A percentile compares a stretch with the other conserved stretches of the same genome.
Evolutionary conservation across 2,329 filamentous ascomycete species (phyloP).

Genomic region (Neonectria punicea): DNA sequence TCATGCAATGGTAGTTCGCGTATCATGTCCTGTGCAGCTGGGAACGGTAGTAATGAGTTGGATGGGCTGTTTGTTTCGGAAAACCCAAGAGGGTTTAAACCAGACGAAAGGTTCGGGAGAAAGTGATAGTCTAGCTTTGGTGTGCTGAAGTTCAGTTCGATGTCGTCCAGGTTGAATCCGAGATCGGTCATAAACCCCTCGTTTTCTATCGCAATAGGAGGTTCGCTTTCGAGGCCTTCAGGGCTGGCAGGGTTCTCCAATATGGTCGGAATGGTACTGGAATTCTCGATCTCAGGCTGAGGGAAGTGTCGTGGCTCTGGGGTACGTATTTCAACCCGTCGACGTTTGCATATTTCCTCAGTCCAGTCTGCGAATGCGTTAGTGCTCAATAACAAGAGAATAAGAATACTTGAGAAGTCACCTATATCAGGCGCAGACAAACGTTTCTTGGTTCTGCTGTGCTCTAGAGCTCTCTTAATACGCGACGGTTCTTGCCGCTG

Average conservation of each 20-base stretch:
- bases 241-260: rapidly evolving
- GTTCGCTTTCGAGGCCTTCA: too few relatives aligned
- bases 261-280: background rate
- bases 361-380: background rate
- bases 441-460: background rate
- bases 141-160: background rate
- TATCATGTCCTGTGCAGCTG: background rate
- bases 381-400: background rate
- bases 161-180: background rate
- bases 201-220: too few relatives aligned
- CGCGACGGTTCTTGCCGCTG: conserved; percentile 1
- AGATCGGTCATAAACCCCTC: background rate
- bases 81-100: background rate
- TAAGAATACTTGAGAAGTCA: background rate
- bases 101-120: too few relatives aligned
- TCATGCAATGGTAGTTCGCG: too few relatives aligned
- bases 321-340: conserved; percentile 10
- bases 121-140: too few relatives aligned
- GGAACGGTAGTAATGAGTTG: background rate
- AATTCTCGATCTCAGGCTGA: background rate
- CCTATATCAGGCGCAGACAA: background rate
- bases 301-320: background rate
- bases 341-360: background rate
- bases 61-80: too few relatives aligned
- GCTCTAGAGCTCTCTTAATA: background rate